These are phyloP conservation scores for Kwoniella sp. DNA, from an alignment of 768 basidiomycete genomes.

Conservation along the genomic window DNA sequence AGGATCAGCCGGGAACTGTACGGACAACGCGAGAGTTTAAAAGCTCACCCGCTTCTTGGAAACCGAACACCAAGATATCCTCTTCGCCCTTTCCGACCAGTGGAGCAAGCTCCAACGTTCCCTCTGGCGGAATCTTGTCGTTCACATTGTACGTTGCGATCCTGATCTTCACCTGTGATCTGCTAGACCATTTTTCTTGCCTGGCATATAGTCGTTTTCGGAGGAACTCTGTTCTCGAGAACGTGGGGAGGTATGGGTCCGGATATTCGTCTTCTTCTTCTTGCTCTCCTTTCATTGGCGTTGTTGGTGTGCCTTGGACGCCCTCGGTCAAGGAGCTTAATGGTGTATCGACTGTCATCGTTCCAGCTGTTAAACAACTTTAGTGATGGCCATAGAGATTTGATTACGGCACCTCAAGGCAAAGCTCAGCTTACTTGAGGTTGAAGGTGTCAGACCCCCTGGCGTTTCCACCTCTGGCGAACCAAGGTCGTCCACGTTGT, in stretches of 20 bases:
- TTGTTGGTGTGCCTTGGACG: not conserved
- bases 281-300: not conserved
- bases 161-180: constrained; percentile 34
- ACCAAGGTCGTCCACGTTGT: constrained; percentile 17
- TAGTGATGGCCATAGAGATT: not conserved
- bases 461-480: constrained; percentile 17
- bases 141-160: constrained; percentile 50
- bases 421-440: constrained; percentile 5
- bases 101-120: constrained; percentile 33
- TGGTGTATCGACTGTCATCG: constrained; percentile 16
- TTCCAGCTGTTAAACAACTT: not conserved
- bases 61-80: constrained; percentile 48
- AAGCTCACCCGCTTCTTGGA: constrained; percentile 48
- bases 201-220: constrained; percentile 35
- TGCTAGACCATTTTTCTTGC: constrained; percentile 38
- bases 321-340: not conserved
- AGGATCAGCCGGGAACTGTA: not conserved
- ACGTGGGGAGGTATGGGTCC: constrained; percentile 34
- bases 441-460: constrained; percentile 8
- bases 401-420: not conserved
- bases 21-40: not conserved
- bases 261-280: constrained; percentile 28
- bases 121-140: constrained; percentile 43
- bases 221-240: constrained; percentile 37
- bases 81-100: constrained; percentile 39